Evolutionary conservation across 1,284 basidiomycete species (phyloP).

Genomic region (Pseudomicrostroma phylloplanum): DNA sequence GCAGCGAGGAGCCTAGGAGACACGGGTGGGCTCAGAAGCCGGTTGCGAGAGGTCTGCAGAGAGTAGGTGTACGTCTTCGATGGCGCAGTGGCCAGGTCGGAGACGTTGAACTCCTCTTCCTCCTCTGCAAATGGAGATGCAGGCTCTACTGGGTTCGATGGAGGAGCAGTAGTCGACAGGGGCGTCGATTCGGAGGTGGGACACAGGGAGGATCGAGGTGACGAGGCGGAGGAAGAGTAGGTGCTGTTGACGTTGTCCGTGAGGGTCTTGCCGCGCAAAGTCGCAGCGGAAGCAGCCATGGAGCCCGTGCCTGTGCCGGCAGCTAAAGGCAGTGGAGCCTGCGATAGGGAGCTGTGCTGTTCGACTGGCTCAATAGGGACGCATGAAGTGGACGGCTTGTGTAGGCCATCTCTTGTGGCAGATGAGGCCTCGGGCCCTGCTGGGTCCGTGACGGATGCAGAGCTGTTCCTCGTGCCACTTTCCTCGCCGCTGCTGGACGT

Average conservation of each 20-base stretch:
- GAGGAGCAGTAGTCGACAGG: no score
- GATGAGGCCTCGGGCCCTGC: background rate
- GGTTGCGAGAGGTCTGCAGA: background rate
- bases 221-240: no score
- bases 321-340: background rate
- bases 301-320: no score
- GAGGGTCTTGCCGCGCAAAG: no score
- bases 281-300: no score
- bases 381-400: background rate
- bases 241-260: no score
- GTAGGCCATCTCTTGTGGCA: background rate
- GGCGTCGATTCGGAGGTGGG: no score
- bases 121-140: no score
- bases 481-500: background rate
- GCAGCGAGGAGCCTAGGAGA: background rate
- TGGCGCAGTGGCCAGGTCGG: no score
- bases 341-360: background rate
- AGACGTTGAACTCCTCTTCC: no score
- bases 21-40: background rate
- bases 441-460: background rate
- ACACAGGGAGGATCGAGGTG: no score
- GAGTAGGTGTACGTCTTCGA: background rate
- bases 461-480: background rate
- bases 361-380: background rate
- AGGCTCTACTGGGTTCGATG: no score